A percentile compares a stretch with the other conserved stretches of the same genome.
phyloP scores from a whole-genome alignment of 2,329 filamentous ascomycete species.

The Colletotrichum nymphaeae region DNA sequence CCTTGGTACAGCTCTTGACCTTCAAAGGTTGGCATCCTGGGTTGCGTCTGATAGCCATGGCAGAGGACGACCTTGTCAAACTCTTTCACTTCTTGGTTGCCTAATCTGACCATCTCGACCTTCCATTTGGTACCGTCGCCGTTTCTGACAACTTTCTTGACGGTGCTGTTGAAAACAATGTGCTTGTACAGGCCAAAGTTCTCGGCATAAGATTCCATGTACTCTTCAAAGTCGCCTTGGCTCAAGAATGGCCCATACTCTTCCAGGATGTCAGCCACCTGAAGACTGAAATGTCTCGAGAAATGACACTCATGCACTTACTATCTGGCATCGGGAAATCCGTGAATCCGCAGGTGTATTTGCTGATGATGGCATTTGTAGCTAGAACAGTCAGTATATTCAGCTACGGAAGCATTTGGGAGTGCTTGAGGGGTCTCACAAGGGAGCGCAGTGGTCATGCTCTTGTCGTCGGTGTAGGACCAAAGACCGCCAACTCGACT shows the following conservation, averaged over 20 bases:
- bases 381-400: slow-evolving; percentile 27
- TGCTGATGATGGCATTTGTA: slow-evolving; percentile 49
- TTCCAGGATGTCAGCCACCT: slow-evolving; percentile 16
- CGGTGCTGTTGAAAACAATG: slow-evolving; percentile 46
- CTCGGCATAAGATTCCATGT: slow-evolving; percentile 53
- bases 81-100: slow-evolving; percentile 37
- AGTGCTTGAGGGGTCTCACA: slow-evolving; percentile 37
- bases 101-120: slow-evolving; percentile 43
- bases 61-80: slow-evolving; percentile 53
- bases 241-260: slow-evolving; percentile 43
- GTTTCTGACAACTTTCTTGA: slow-evolving; percentile 44
- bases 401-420: not conserved
- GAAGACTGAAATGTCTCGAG: no score
- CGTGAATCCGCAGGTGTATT: slow-evolving; percentile 51
- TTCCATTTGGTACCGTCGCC: slow-evolving; percentile 46
- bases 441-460: slow-evolving; percentile 47
- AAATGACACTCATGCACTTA: slow-evolving; percentile 36
- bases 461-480: slow-evolving; percentile 51
- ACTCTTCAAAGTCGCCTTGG: slow-evolving; percentile 47
- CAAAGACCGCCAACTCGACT: slow-evolving; percentile 55
- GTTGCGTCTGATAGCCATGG: slow-evolving; percentile 47
- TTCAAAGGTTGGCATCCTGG: slow-evolving; percentile 48
- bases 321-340: slow-evolving; percentile 56
- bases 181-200: slow-evolving; percentile 50
- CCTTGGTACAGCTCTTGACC: slow-evolving; percentile 51